Percentiles rank a stretch among this genome's conserved stretches.
Conservation (phyloP, 257 asterid genomes). For the Solanum arcanum region DNA sequence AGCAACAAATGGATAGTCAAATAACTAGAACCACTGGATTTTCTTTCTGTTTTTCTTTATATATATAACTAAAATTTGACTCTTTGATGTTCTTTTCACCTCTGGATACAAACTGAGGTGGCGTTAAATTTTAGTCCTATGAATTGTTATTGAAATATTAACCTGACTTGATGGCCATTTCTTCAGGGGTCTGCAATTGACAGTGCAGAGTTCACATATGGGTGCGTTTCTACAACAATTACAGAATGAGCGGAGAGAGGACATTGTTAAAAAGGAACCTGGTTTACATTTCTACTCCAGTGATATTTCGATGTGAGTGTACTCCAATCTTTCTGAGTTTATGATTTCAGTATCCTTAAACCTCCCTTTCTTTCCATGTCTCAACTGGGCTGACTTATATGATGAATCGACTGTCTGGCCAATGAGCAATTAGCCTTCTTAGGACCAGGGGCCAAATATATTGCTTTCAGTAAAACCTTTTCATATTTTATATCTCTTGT, state of each 20-base stretch:
- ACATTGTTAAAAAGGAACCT: conserved; percentile 50
- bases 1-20: neutral
- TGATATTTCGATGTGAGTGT: conserved; percentile 82
- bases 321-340: neutral
- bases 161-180: neutral
- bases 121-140: neutral
- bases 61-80: neutral
- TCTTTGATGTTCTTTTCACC: neutral
- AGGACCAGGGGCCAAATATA: neutral
- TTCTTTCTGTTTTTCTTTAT: neutral
- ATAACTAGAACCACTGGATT: neutral
- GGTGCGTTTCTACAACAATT: conserved; percentile 78
- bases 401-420: neutral
- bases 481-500: neutral
- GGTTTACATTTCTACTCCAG: conserved; percentile 85
- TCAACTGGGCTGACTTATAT: neutral
- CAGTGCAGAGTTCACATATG: conserved; percentile 69
- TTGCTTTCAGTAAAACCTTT: neutral
- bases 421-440: neutral
- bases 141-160: neutral
- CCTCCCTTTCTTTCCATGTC: neutral
- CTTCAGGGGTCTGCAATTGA: conserved; percentile 55
- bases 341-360: neutral
- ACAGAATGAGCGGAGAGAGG: conserved; percentile 58
- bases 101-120: neutral